Percentiles rank a stretch among this genome's conserved stretches.
phyloP scores from a whole-genome alignment of 2,329 filamentous ascomycete species.

The Fusarium oligoseptatum region DNA sequence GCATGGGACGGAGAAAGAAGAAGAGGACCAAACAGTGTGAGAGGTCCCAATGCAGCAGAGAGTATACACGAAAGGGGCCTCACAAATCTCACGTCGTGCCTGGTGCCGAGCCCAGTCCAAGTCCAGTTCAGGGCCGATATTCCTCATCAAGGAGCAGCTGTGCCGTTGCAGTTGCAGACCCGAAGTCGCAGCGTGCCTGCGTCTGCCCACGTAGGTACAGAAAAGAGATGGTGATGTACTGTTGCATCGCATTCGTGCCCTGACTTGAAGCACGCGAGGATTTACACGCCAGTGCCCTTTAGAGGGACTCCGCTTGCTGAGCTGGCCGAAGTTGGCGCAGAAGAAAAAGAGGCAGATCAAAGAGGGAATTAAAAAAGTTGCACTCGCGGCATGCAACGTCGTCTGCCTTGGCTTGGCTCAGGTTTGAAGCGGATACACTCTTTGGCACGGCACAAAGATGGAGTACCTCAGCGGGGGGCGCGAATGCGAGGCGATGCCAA shows the following conservation, averaged over 20 bases:
- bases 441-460: conserved; percentile 16
- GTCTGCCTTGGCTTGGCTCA: conserved; percentile 8
- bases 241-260: conserved; percentile 27
- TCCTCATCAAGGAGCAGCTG: conserved; percentile 7
- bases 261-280: background rate
- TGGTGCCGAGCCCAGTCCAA: background rate
- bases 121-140: conserved; percentile 5
- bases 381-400: conserved; percentile 19
- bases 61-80: conserved; percentile 1
- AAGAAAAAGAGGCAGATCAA: background rate
- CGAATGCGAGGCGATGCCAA: conserved; percentile 27
- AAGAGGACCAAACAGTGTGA: conserved; percentile 29
- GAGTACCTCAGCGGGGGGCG: conserved; percentile 21
- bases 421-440: background rate
- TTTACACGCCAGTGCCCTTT: conserved; percentile 9
- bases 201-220: conserved; percentile 13
- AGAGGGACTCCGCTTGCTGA: conserved; percentile 40
- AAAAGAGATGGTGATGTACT: conserved; percentile 3
- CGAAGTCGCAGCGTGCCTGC: conserved; percentile 28
- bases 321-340: conserved; percentile 42
- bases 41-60: background rate
- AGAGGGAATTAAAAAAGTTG: conserved; percentile 2
- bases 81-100: background rate
- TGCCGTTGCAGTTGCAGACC: conserved; percentile 13
- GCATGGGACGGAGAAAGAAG: background rate